phyloP scores from a whole-genome alignment of 192 early-diverging fungal genomes.

The Lobulomyces angularis region DNA sequence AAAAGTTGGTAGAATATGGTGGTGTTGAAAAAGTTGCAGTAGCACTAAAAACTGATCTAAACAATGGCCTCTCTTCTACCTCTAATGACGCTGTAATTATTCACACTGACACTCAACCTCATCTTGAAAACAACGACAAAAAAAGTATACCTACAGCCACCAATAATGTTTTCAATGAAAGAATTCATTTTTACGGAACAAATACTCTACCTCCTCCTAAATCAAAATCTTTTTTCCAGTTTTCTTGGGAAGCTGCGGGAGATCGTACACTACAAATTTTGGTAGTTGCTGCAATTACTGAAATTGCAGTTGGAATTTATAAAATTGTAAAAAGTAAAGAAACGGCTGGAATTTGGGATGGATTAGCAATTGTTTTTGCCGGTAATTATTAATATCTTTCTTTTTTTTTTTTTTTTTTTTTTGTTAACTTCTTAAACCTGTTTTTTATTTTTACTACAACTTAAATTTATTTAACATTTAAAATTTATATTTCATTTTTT shows the following conservation, averaged over 20 bases:
- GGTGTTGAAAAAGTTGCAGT: conserved; percentile 16
- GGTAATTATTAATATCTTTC: no score
- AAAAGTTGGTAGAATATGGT: conserved; percentile 15
- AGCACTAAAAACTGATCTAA: conserved; percentile 17
- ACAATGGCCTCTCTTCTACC: conserved; percentile 14
- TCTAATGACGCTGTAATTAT: conserved; percentile 3
- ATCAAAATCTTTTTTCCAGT: conserved; percentile 16
- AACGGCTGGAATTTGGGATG: conserved; percentile 45
- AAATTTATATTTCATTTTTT: no score
- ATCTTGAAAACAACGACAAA: neutral
- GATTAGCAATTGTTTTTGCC: conserved; percentile 67
- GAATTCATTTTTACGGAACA: conserved; percentile 14
- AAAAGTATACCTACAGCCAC: no score
- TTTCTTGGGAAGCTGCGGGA: conserved; percentile 28
- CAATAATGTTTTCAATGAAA: no score
- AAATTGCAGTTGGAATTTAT: conserved; percentile 75
- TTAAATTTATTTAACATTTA: no score
- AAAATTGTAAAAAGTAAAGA: no score
- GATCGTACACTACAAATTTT: conserved; percentile 63
- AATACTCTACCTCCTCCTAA: conserved; percentile 27
- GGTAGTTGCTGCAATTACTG: conserved; percentile 70
- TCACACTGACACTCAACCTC: conserved; percentile 1
- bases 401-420: no score
- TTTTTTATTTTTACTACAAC: no score
- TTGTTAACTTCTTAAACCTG: no score